Percentiles rank a stretch among this genome's conserved stretches.
Conservation (phyloP, 768 basidiomycete genomes). For the Tulasnella sp. region DNA sequence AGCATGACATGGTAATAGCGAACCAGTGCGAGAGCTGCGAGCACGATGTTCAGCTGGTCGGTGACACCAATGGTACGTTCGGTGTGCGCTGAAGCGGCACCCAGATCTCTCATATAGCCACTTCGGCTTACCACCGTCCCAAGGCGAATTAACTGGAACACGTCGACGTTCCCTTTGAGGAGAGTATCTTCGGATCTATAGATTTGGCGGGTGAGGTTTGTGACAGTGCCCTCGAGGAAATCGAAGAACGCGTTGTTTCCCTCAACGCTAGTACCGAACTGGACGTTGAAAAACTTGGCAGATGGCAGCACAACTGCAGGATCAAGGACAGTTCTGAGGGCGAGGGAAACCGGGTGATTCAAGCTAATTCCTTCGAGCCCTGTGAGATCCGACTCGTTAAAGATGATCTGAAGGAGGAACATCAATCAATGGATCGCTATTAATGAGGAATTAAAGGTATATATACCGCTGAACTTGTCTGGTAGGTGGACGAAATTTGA, state of each 20-base stretch:
- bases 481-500: neutral
- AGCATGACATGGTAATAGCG: neutral
- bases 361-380: neutral
- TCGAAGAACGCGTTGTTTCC: neutral
- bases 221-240: neutral
- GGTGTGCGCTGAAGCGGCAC: neutral
- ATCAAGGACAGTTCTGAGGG: neutral
- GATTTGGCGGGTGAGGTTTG: neutral
- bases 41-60: neutral
- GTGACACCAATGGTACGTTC: neutral
- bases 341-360: neutral
- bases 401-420: neutral
- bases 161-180: neutral
- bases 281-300: neutral
- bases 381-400: neutral
- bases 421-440: neutral
- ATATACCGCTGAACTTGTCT: neutral
- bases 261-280: neutral
- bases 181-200: neutral
- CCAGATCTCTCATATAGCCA: neutral
- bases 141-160: neutral
- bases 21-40: neutral
- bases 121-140: neutral
- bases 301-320: neutral
- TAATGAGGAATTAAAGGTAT: neutral